Conservation (phyloP, 148 eudicot species). For the Agrostemma githago region DNA sequence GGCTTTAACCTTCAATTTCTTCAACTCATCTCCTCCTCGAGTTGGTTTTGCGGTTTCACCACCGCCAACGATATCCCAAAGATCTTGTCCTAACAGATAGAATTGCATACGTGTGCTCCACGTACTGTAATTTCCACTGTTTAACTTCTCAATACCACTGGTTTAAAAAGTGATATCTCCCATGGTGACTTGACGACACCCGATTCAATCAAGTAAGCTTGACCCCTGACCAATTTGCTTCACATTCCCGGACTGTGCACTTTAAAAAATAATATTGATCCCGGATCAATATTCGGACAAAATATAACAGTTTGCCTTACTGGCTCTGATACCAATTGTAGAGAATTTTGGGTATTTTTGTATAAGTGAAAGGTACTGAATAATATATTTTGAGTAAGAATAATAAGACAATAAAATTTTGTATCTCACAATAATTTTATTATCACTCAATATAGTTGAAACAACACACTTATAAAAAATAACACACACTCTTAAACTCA, state of each 20-base stretch:
- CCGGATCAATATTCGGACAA: background rate
- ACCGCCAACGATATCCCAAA: constrained; percentile 12
- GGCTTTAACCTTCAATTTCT: background rate
- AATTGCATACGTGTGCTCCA: constrained; percentile 7
- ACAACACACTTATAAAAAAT: too few relatives aligned
- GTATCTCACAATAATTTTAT: too few relatives aligned
- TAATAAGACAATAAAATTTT: too few relatives aligned
- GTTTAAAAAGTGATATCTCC: background rate
- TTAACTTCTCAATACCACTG: constrained; percentile 4
- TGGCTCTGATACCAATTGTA: background rate
- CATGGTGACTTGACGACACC: background rate
- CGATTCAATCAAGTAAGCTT: background rate
- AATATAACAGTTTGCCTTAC: background rate
- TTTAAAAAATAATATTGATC: background rate
- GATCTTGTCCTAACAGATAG: constrained; percentile 4
- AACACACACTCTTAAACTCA: too few relatives aligned
- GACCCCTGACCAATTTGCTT: background rate
- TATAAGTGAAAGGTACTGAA: too few relatives aligned
- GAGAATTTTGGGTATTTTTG: background rate
- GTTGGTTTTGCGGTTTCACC: background rate
- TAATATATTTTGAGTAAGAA: too few relatives aligned
- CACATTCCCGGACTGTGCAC: constrained; percentile 1
- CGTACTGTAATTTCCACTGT: constrained; percentile 6
- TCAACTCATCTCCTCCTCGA: background rate
- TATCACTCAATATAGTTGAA: too few relatives aligned